Conservation (phyloP, 768 basidiomycete genomes). For the Phlebiopsis gigantea region DNA sequence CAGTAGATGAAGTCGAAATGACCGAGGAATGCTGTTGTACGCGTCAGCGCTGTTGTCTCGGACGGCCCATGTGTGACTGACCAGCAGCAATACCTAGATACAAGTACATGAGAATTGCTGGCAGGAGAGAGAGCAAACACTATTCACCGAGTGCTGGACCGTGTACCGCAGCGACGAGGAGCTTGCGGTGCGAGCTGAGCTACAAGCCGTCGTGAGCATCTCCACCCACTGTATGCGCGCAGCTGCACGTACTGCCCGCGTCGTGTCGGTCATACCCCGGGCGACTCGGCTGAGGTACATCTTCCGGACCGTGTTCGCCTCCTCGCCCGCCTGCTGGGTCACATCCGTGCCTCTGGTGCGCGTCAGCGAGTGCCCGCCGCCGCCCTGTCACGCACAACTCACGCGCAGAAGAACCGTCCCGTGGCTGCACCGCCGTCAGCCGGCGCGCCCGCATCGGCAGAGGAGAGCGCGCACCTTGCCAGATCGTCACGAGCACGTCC, state of each 20-base stretch:
- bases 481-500: conserved; percentile 61
- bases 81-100: conserved; percentile 61
- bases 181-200: conserved; percentile 66
- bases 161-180: conserved; percentile 66
- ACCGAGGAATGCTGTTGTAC: conserved; percentile 50
- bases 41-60: not conserved
- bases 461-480: conserved; percentile 45
- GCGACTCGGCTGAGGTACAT: conserved; percentile 42
- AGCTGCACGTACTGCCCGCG: conserved; percentile 48
- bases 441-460: not conserved
- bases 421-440: conserved; percentile 34
- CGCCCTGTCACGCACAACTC: conserved; percentile 19
- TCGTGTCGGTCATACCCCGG: conserved; percentile 51
- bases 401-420: conserved; percentile 75
- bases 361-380: not conserved
- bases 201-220: conserved; percentile 20
- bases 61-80: conserved; percentile 14
- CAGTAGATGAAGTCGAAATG: conserved; percentile 74
- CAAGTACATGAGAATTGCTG: conserved; percentile 1
- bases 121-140: not conserved
- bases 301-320: conserved; percentile 32
- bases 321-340: not conserved
- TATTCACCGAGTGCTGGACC: conserved; percentile 69
- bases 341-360: conserved; percentile 45
- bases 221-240: not conserved